These are phyloP conservation scores for Batkoa obscura DNA, from an alignment of 371 early-diverging fungal species.

Conservation along the genomic window DNA sequence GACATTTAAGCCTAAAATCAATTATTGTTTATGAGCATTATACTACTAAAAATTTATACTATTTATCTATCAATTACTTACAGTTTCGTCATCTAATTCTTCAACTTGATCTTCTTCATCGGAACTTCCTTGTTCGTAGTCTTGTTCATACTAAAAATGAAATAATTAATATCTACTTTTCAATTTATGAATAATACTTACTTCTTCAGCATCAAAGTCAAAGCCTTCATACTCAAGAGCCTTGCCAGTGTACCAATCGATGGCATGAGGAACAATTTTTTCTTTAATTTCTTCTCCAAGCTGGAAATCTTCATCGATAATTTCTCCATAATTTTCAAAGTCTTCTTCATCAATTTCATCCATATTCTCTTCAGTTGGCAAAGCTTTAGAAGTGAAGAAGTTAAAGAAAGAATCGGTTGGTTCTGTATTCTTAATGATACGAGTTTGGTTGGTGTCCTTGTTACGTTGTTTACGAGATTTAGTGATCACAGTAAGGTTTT, in stretches of 20 bases:
- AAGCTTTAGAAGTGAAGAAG: conserved; percentile 71
- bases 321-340: conserved; percentile 53
- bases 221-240: conserved; percentile 62
- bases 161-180: conserved; percentile 19
- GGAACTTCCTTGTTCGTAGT: conserved; percentile 29
- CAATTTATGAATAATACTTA: conserved; percentile 21
- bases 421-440: conserved; percentile 87
- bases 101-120: conserved; percentile 17
- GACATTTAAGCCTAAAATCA: too few relatives aligned
- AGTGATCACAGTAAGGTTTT: conserved; percentile 71
- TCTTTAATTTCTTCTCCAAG: conserved; percentile 91
- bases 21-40: too few relatives aligned
- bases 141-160: conserved; percentile 26
- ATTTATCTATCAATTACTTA: too few relatives aligned
- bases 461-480: conserved; percentile 95
- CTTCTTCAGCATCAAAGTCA: conserved; percentile 44
- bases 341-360: conserved; percentile 34
- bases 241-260: conserved; percentile 95
- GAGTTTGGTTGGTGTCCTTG: conserved; percentile 91
- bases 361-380: conserved; percentile 36
- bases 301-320: conserved; percentile 78
- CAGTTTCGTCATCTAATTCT: conserved; percentile 20
- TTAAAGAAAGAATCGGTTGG: conserved; percentile 86
- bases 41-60: too few relatives aligned
- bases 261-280: conserved; percentile 77